Evolutionary conservation across 2,329 filamentous ascomycete genomes (phyloP).

Genomic region (Verticillium zaregamsianum): DNA sequence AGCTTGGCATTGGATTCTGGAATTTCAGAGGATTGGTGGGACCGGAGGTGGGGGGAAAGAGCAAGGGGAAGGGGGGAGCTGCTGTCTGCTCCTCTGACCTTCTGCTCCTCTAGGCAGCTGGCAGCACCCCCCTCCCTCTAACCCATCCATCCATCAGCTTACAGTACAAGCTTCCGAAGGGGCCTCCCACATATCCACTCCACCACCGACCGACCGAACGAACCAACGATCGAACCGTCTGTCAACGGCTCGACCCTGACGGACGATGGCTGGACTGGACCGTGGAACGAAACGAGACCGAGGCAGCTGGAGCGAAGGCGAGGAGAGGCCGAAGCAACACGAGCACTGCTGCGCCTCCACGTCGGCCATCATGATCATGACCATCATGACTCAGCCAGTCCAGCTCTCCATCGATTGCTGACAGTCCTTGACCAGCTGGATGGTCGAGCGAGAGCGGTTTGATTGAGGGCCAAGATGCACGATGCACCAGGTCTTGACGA

Average conservation of each 20-base stretch:
- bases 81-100: neutral
- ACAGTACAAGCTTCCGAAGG: neutral
- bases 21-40: neutral
- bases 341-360: neutral
- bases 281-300: neutral
- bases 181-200: neutral
- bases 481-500: neutral
- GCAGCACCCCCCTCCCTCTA: too few relatives aligned
- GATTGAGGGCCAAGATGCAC: neutral
- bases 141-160: too few relatives aligned
- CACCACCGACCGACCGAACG: neutral
- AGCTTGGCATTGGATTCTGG: neutral
- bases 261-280: neutral
- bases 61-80: too few relatives aligned
- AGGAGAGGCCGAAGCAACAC: neutral
- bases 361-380: neutral
- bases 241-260: neutral
- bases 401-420: neutral
- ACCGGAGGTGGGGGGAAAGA: too few relatives aligned
- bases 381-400: neutral
- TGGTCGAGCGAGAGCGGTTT: neutral
- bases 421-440: neutral
- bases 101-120: neutral
- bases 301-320: neutral
- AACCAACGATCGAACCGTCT: neutral